phyloP scores from a whole-genome alignment of 2,329 filamentous ascomycete species.

The Arthrobotrys conoides region DNA sequence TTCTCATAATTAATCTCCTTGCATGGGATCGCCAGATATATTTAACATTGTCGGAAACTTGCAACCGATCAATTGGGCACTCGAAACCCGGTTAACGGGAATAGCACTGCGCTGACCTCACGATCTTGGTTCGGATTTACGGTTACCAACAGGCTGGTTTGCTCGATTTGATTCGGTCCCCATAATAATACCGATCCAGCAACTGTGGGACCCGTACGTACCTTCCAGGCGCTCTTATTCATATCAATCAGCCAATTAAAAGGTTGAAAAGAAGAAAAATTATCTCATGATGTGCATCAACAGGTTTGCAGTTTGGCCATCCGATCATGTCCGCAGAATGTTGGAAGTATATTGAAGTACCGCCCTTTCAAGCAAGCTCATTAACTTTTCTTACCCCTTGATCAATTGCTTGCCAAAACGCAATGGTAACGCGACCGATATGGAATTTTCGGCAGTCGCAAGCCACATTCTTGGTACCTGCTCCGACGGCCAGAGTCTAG shows the following conservation, averaged over 20 bases:
- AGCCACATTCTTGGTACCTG: constrained; percentile 58
- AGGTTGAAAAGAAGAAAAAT: neutral
- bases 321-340: constrained; percentile 46
- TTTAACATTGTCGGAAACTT: constrained; percentile 32
- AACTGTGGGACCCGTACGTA: neutral
- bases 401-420: constrained; percentile 27
- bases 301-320: constrained; percentile 3
- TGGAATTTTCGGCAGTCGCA: constrained; percentile 41
- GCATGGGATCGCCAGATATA: constrained; percentile 42
- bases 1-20: constrained; percentile 35
- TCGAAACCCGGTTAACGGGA: constrained; percentile 43
- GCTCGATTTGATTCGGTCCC: constrained; percentile 25
- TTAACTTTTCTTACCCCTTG: constrained; percentile 25
- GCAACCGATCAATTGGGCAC: constrained; percentile 28
- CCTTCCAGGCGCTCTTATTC: constrained; percentile 34
- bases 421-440: constrained; percentile 39
- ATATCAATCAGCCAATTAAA: constrained; percentile 14
- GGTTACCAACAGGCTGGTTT: constrained; percentile 34
- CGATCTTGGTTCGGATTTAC: constrained; percentile 39
- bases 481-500: constrained; percentile 38
- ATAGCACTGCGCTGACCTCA: neutral
- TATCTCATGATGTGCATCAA: neutral
- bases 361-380: constrained; percentile 3
- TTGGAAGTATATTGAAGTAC: constrained; percentile 42
- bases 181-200: constrained; percentile 13